These are phyloP conservation scores for Funneliformis mosseae DNA, from an alignment of 192 early-diverging fungal species.

Conservation along the genomic window DNA sequence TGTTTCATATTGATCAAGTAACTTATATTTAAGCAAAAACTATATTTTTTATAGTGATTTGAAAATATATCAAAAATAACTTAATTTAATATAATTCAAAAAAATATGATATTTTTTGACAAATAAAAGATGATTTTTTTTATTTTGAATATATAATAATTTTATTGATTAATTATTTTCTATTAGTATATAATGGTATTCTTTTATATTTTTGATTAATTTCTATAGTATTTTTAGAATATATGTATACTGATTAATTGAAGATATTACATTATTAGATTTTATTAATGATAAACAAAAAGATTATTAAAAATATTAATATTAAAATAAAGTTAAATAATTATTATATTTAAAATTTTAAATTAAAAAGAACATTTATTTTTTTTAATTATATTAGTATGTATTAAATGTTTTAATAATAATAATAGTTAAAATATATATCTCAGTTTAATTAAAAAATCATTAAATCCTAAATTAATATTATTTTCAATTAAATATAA, in stretches of 20 bases:
- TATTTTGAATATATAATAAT: too few relatives aligned
- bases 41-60: not conserved
- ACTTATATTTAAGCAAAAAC: too few relatives aligned
- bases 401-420: not conserved
- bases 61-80: not conserved
- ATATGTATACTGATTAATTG: not conserved
- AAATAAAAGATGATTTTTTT: not conserved
- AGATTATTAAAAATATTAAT: not conserved
- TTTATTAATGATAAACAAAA: not conserved
- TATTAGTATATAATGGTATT: not conserved
- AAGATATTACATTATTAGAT: too few relatives aligned
- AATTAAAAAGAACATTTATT: not conserved
- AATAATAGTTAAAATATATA: not conserved
- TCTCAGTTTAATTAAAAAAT: too few relatives aligned
- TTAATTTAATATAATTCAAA: not conserved
- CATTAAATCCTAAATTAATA: too few relatives aligned
- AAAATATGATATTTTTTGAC: not conserved
- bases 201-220: not conserved
- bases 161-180: slow-evolving; percentile 4
- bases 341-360: slow-evolving; percentile 1
- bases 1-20: too few relatives aligned
- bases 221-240: slow-evolving; percentile 1
- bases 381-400: not conserved
- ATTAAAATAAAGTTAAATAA: not conserved
- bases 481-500: not conserved